Base-by-base conservation (phyloP, 495 filamentous ascomycete genomes). In the Daldinia decipiens region DNA sequence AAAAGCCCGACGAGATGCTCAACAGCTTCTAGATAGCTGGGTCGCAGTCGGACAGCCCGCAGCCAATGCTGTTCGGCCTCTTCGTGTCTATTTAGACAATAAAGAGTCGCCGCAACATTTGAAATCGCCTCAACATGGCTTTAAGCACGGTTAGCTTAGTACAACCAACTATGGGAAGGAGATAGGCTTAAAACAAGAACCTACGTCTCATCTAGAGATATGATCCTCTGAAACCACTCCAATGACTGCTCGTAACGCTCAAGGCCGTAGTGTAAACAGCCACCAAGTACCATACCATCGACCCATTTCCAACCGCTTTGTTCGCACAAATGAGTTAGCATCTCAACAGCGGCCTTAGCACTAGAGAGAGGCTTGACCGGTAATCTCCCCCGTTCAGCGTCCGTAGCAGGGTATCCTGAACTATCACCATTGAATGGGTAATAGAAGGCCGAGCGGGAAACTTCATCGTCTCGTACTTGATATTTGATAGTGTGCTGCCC, bases 121-220 rank as follows among this genome's bases (percentile, higher is more conserved):
- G 95, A 97, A 52, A 95, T 92, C 17, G 95, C 95, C 78, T 98
- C 95, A 27, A 98, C 93, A 77, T 99, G 94, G 64, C 92, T 97
- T 59, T 24, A 52, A 51, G 39, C 13, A 19, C 64, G 83, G 79
- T 56, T 67, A 69, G 43, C 9, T 26, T 34, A 15, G 13, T 43
- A 17, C 40, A 38, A 51, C 4, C 36, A 39, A 70, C 27, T 12
- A 24, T 56, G 1, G 7, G 12, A 7, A 36, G 32, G 26, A 17
- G 52, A 36, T 26, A 43, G 15, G 32, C 19, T 6, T 12, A 31
- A 36, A 2, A 19, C 5, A 47, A 72, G 50, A 56, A 83, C 89
- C 82, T 79, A 96, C 92, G 88, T 89, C 68, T 88, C 79, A 79
- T 99, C 93, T 21, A 93, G 81, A n/a, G 84, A 87, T 31, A 97